These are phyloP conservation scores for Yamadazyma paraphyllophila DNA, from an alignment of 805 yeast species.

Conservation along the genomic window DNA sequence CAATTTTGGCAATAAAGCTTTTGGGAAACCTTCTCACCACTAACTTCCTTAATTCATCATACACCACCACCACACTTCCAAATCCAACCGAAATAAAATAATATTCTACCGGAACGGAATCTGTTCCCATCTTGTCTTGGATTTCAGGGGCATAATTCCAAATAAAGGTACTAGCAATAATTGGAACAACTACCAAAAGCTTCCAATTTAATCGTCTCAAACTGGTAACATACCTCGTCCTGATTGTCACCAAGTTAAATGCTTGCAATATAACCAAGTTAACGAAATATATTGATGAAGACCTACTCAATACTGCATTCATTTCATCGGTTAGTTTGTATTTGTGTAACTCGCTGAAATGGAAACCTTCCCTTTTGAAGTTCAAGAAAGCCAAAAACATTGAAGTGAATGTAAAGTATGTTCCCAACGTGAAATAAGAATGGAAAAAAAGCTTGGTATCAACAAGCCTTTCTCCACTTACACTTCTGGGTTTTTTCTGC, in stretches of 20 bases:
- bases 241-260: constrained; percentile 42
- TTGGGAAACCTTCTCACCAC: constrained; percentile 36
- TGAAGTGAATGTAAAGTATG: constrained; percentile 39
- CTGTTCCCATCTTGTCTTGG: constrained; percentile 33
- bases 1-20: constrained; percentile 34
- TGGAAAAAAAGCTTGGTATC: constrained; percentile 39
- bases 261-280: constrained; percentile 48
- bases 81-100: constrained; percentile 47
- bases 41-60: constrained; percentile 45
- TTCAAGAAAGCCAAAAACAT: constrained; percentile 39
- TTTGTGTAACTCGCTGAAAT: constrained; percentile 31
- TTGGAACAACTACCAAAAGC: constrained; percentile 32
- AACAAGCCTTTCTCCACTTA: constrained; percentile 41
- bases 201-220: constrained; percentile 41
- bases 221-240: constrained; percentile 42
- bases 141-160: constrained; percentile 43
- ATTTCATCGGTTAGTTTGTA: constrained; percentile 32
- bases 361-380: constrained; percentile 33
- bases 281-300: constrained; percentile 46
- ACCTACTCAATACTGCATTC: constrained; percentile 22
- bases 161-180: constrained; percentile 38
- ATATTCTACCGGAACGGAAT: constrained; percentile 43
- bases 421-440: constrained; percentile 43
- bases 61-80: constrained; percentile 36
- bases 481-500: constrained; percentile 40